phyloP scores from a whole-genome alignment of 164 flowering plant genomes.

The Cinnamomum chago region DNA sequence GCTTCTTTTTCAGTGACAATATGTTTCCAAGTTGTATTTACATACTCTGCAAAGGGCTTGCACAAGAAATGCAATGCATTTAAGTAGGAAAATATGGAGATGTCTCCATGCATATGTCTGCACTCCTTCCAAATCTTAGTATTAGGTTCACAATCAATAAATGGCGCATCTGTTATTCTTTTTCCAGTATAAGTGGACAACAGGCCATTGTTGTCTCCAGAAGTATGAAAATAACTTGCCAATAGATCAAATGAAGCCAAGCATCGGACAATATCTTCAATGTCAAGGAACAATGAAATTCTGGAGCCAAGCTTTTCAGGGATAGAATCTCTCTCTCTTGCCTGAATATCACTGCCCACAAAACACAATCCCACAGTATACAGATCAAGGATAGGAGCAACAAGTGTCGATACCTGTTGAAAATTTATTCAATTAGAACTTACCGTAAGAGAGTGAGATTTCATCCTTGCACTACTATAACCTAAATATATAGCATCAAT shows the following conservation, averaged over 20 bases:
- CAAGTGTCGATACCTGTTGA: slow-evolving; percentile 33
- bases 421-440: slow-evolving; percentile 3
- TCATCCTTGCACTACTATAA: neutral
- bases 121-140: slow-evolving; percentile 13
- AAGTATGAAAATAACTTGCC: slow-evolving; percentile 24
- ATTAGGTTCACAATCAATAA: slow-evolving; percentile 9
- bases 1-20: slow-evolving; percentile 33
- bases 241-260: slow-evolving; percentile 28
- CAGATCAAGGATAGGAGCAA: slow-evolving; percentile 42
- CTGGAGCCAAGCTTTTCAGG: slow-evolving; percentile 14
- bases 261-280: slow-evolving; percentile 25
- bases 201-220: slow-evolving; percentile 9
- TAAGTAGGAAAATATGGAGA: slow-evolving; percentile 32
- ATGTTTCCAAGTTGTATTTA: slow-evolving; percentile 36
- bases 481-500: neutral
- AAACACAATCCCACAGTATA: slow-evolving; percentile 52
- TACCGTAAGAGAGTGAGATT: neutral
- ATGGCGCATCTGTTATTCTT: slow-evolving; percentile 6
- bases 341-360: slow-evolving; percentile 15
- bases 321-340: slow-evolving; percentile 5
- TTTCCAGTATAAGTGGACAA: slow-evolving; percentile 1
- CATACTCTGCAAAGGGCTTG: slow-evolving; percentile 56
- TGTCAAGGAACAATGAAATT: slow-evolving; percentile 20
- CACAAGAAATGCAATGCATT: slow-evolving; percentile 65
- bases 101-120: slow-evolving; percentile 19